Base-by-base conservation (phyloP, 2,329 filamentous ascomycete species). In the Ceratocystis diversiconidia region DNA sequence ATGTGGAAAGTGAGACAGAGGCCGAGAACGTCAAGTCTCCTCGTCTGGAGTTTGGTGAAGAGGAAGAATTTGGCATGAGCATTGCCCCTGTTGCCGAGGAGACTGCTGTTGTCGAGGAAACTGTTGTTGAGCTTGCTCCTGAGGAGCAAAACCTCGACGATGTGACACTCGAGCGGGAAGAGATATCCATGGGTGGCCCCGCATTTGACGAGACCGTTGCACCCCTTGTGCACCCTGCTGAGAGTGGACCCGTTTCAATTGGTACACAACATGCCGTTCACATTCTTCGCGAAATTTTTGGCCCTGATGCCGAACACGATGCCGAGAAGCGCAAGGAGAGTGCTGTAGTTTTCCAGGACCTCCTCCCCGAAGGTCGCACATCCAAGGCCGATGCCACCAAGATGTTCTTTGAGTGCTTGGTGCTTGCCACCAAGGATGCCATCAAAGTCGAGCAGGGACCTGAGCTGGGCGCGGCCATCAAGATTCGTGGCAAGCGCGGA, bases 401-500 rank as follows among this genome's bases (percentile, higher is more conserved):
- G 81, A 96, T 99, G 91, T 99, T 99, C 79, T 99, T 99, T 72
- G 94, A 99, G 77, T 87, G 94, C 65, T 80, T 99, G 28, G 94
- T 99, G 2, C 81, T 99, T 60, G 94, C 92, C 4, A 99, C 94
- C 52, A 99, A 99, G 78, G 94, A 99, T 73, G 94, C 94, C 32
- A 89, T 99, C 77, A 96, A 96, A 76, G 90, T 97, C 30, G 92
- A 97, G 73, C 94, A 99, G 76, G 82, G 83, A 61, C 79, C 86
- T 68, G 82, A 81, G 46, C 82, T 97, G 30, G 92, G 92, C 62
- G 88, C 86, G 2, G 83, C 87, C 15, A 90, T 99, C 72, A 82
- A 87, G 67, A 88, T 99, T 67, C 82, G 90, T 70, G 91, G 88
- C 67, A 99, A 99, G 82, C 84, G 90, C 71, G 92, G 90, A n/a